Evolutionary conservation across 805 yeast species (phyloP).

Genomic region (Kazachstania viticola): DNA sequence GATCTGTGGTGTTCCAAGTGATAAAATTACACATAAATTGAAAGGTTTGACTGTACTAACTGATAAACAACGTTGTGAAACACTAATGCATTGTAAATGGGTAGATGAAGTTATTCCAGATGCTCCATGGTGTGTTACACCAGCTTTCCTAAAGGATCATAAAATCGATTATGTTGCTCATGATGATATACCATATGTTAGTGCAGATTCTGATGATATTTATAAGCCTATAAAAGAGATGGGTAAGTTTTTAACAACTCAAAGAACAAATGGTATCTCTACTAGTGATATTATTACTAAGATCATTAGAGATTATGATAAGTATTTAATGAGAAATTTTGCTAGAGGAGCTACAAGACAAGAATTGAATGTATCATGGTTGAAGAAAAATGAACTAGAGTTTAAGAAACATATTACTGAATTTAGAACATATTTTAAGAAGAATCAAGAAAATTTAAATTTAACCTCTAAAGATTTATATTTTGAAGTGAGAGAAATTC

Average conservation of each 20-base stretch:
- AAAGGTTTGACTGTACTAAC: constrained; percentile 89
- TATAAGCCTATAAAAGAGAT: constrained; percentile 82
- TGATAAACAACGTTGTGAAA: constrained; percentile 80
- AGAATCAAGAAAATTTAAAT: constrained; percentile 55
- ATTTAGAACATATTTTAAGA: constrained; percentile 76
- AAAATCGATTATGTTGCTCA: constrained; percentile 94
- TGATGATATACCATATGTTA: constrained; percentile 90
- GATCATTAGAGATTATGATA: constrained; percentile 91
- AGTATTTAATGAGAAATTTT: constrained; percentile 91
- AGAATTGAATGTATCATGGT: constrained; percentile 93
- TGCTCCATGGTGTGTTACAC: constrained; percentile 92
- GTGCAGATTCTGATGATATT: constrained; percentile 82
- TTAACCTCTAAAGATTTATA: constrained; percentile 73
- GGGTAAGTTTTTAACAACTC: constrained; percentile 89
- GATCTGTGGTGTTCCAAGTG: constrained; percentile 88
- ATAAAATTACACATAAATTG: constrained; percentile 77
- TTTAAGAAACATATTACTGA: constrained; percentile 82
- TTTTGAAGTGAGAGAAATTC: constrained; percentile 69
- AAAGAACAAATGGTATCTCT: constrained; percentile 92
- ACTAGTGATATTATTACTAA: constrained; percentile 94
- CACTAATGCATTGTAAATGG: constrained; percentile 91
- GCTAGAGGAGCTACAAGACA: constrained; percentile 96
- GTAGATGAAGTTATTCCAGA: constrained; percentile 91
- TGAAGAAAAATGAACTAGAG: constrained; percentile 92
- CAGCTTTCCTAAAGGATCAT: constrained; percentile 68